A percentile compares a stretch with the other conserved stretches of the same genome.
Conservation (phyloP, 106 monocot genomes). For the Acorus gramineus region DNA sequence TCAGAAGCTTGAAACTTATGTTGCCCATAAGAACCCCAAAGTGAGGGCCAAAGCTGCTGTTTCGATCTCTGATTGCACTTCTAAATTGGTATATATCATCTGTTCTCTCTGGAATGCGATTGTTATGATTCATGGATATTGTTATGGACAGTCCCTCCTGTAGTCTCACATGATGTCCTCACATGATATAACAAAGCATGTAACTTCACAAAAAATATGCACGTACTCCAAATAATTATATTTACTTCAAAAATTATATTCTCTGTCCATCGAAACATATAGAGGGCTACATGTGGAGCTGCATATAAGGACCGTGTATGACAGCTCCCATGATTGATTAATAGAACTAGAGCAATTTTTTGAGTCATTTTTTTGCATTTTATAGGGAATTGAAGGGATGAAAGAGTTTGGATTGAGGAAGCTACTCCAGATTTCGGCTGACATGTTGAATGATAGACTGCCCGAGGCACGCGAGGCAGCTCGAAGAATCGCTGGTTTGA, state of each 20-base stretch:
- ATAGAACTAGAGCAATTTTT: too few relatives aligned
- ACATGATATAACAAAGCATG: too few relatives aligned
- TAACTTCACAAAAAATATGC: too few relatives aligned
- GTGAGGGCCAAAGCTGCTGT: slow-evolving; percentile 83
- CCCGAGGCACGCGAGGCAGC: slow-evolving; percentile 85
- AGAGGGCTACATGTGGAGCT: too few relatives aligned
- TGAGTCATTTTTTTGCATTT: slow-evolving; percentile 9
- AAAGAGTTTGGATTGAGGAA: slow-evolving; percentile 48
- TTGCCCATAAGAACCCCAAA: slow-evolving; percentile 52
- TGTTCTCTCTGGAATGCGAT: neutral
- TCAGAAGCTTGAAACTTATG: slow-evolving; percentile 47
- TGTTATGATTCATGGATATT: too few relatives aligned
- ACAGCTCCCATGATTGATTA: neutral
- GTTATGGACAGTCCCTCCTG: too few relatives aligned
- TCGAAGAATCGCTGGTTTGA: slow-evolving; percentile 31
- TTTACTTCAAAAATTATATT: too few relatives aligned
- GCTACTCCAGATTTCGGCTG: slow-evolving; percentile 50
- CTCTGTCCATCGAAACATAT: too few relatives aligned
- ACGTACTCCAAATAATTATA: too few relatives aligned
- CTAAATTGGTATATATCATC: slow-evolving; percentile 36
- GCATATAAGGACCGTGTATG: too few relatives aligned
- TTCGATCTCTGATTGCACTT: slow-evolving; percentile 45
- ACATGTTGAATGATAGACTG: slow-evolving; percentile 58
- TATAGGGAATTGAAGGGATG: slow-evolving; percentile 35
- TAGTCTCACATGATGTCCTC: too few relatives aligned